Percentiles rank a stretch among this genome's conserved stretches.
These are phyloP conservation scores for Sphenostylis stenocarpa DNA, from an alignment of 306 rosid genomes.

Conservation along the genomic window DNA sequence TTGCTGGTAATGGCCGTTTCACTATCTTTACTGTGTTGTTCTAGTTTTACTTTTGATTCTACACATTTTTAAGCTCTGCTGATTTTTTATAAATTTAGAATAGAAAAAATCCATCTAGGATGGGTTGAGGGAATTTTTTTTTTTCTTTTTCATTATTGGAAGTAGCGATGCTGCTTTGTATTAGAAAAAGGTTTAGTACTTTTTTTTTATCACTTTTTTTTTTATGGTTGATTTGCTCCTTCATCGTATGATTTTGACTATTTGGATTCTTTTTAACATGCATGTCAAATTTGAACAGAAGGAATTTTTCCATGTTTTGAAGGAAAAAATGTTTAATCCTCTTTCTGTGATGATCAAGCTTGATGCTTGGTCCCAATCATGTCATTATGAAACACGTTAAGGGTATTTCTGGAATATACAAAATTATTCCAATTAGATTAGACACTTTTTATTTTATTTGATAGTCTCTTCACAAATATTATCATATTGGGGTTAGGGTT, in stretches of 20 bases:
- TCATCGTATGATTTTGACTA: neutral
- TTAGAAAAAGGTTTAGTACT: neutral
- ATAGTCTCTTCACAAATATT: neutral
- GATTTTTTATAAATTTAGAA: no score
- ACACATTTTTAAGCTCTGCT: neutral
- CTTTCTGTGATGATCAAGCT: neutral
- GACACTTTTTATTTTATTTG: neutral
- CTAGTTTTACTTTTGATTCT: neutral
- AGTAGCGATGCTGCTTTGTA: neutral
- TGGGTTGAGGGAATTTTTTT: neutral
- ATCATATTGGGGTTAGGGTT: neutral
- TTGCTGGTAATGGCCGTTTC: neutral
- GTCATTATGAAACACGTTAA: neutral
- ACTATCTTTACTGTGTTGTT: neutral
- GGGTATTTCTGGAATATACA: constrained; percentile 27
- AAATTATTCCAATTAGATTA: neutral
- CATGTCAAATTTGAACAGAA: constrained; percentile 6
- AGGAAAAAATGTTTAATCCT: neutral
- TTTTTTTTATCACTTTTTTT: neutral
- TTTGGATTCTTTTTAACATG: neutral
- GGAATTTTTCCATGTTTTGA: neutral
- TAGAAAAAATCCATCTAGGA: neutral
- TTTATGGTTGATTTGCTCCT: neutral
- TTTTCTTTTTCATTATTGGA: neutral
- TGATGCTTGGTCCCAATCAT: neutral